Conservation (phyloP, 1,139 yeast genomes). For the Candida mesenterica region DNA sequence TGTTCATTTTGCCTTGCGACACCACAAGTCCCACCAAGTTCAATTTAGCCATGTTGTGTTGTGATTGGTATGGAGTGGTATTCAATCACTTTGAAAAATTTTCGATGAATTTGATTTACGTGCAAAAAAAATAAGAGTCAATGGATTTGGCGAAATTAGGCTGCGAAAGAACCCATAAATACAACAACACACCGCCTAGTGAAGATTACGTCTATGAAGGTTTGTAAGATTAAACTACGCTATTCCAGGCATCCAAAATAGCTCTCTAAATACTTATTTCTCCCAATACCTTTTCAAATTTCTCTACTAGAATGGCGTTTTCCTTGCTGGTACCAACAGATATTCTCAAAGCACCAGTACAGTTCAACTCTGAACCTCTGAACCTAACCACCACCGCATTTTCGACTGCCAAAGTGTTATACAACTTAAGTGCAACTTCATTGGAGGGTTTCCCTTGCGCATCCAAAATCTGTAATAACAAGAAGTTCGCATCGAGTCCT, state of each 20-base stretch:
- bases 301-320: conserved; percentile 54
- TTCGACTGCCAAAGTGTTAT: conserved; percentile 65
- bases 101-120: conserved; percentile 1
- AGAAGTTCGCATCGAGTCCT: conserved; percentile 84
- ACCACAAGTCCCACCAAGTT: conserved; percentile 90
- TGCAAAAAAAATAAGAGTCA: conserved; percentile 3
- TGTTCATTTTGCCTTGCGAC: conserved; percentile 93
- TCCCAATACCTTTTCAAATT: conserved; percentile 33
- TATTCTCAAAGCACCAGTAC: conserved; percentile 81
- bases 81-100: conserved; percentile 1
- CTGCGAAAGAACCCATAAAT: no score
- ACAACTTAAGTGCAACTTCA: conserved; percentile 64
- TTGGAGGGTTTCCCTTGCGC: conserved; percentile 63
- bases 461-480: conserved; percentile 69
- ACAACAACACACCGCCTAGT: no score
- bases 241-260: no score
- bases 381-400: conserved; percentile 83
- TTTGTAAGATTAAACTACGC: no score
- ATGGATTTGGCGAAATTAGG: no score
- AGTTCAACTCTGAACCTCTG: conserved; percentile 87
- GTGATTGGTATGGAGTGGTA: not conserved
- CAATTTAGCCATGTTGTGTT: conserved; percentile 69
- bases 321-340: conserved; percentile 84
- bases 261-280: conserved; percentile 10
- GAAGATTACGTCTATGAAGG: no score